phyloP scores from a whole-genome alignment of 768 basidiomycete genomes.

The Phaeotremella skinneri region DNA sequence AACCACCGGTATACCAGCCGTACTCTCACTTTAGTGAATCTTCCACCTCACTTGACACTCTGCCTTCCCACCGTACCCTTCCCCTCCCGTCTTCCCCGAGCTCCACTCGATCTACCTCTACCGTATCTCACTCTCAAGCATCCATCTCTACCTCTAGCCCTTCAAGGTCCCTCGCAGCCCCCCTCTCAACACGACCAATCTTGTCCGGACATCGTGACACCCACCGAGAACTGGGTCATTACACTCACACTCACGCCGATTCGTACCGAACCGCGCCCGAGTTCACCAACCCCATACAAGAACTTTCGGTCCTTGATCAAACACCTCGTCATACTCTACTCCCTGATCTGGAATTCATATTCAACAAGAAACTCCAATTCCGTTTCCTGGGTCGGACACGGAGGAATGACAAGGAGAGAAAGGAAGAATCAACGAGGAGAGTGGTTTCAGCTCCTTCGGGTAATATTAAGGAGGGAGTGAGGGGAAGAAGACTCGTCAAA shows the following conservation, averaged over 20 bases:
- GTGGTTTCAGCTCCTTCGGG: background rate
- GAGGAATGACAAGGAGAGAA: slow-evolving; percentile 4
- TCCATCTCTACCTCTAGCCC: background rate
- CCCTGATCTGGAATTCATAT: slow-evolving; percentile 35
- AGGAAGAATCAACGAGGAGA: slow-evolving; percentile 4
- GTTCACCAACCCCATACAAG: slow-evolving; percentile 15
- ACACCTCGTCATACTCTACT: slow-evolving; percentile 29
- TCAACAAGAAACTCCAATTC: slow-evolving; percentile 36
- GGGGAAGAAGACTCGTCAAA: slow-evolving; percentile 19
- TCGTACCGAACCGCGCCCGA: slow-evolving; percentile 3
- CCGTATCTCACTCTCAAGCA: too few species aligned
- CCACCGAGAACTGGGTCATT: background rate
- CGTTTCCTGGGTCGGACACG: slow-evolving; percentile 21
- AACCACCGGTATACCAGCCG: background rate
- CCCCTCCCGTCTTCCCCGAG: slow-evolving; percentile 1
- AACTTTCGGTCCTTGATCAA: slow-evolving; percentile 31
- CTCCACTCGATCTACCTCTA: background rate
- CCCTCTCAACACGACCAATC: background rate
- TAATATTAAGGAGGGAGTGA: slow-evolving; percentile 6
- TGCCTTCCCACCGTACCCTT: background rate
- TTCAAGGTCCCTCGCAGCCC: background rate
- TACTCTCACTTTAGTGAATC: slow-evolving; percentile 1
- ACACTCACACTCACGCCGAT: slow-evolving; percentile 4
- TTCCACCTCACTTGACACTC: background rate
- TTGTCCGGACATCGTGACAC: background rate